Evolutionary conservation across 371 early-diverging fungal genomes (phyloP).

Genomic region (Dentiscutata heterogama): DNA sequence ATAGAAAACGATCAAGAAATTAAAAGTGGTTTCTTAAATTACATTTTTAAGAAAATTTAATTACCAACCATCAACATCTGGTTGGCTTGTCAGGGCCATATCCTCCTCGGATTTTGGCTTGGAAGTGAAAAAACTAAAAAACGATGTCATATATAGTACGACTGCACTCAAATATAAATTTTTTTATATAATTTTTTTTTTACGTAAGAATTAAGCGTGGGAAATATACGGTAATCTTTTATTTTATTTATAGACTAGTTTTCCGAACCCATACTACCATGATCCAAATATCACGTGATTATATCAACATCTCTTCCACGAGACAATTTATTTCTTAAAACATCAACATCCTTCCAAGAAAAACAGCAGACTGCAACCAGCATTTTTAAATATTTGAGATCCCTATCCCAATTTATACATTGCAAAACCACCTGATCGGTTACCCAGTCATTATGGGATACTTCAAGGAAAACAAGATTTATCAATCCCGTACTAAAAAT

Average conservation of each 20-base stretch:
- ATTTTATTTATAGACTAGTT: too few species aligned
- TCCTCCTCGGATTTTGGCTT: slow-evolving; percentile 22
- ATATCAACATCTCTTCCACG: neutral
- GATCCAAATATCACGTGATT: too few species aligned
- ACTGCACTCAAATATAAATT: too few species aligned
- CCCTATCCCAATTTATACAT: slow-evolving; percentile 40
- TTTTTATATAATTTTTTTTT: too few species aligned
- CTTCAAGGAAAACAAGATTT: slow-evolving; percentile 37
- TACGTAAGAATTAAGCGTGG: too few species aligned
- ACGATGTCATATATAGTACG: neutral
- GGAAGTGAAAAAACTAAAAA: neutral
- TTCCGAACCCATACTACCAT: too few species aligned
- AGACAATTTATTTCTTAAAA: neutral
- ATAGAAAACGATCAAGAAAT: neutral
- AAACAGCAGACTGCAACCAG: slow-evolving; percentile 14
- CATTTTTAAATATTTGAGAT: slow-evolving; percentile 22
- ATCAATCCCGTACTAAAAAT: slow-evolving; percentile 25
- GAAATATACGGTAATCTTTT: too few species aligned
- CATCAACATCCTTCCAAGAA: neutral
- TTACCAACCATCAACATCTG: neutral
- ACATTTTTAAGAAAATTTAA: neutral
- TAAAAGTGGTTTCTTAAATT: neutral
- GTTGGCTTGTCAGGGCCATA: neutral
- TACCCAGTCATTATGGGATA: slow-evolving; percentile 43
- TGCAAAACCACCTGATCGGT: slow-evolving; percentile 25